phyloP scores from a whole-genome alignment of 768 basidiomycete species.

The Nidularia pulvinata region DNA sequence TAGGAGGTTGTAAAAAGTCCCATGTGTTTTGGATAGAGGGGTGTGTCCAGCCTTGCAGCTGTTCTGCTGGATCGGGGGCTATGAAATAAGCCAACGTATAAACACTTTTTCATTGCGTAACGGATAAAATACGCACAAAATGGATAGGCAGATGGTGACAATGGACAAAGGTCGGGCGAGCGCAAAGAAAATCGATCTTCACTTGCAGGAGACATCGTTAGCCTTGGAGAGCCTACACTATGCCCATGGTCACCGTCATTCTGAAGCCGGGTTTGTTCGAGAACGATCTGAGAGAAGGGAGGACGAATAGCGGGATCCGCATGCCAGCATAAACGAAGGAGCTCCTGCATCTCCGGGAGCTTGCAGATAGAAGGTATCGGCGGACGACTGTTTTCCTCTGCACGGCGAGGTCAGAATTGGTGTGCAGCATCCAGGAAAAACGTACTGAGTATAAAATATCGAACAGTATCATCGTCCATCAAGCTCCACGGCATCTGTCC shows the following conservation, averaged over 20 bases:
- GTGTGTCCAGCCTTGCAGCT: no score
- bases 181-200: neutral
- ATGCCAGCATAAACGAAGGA: slow-evolving; percentile 58
- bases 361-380: slow-evolving; percentile 35
- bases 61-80: no score
- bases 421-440: neutral
- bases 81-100: no score
- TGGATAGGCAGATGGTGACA: slow-evolving; percentile 5
- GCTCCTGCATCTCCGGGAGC: slow-evolving; percentile 30
- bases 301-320: slow-evolving; percentile 50
- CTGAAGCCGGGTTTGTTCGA: slow-evolving; percentile 24
- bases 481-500: slow-evolving; percentile 61
- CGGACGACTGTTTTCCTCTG: slow-evolving; percentile 55
- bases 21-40: no score
- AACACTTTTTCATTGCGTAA: slow-evolving; percentile 10
- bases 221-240: slow-evolving; percentile 3
- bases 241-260: neutral
- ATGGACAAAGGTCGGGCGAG: slow-evolving; percentile 40
- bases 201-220: neutral
- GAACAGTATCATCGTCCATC: slow-evolving; percentile 49
- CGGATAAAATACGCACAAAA: neutral
- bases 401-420: slow-evolving; percentile 5
- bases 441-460: slow-evolving; percentile 47
- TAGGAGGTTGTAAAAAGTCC: no score
- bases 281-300: slow-evolving; percentile 46